Evolutionary conservation across 257 asterid genomes (phyloP).

Genomic region (Rauvolfia tetraphylla): DNA sequence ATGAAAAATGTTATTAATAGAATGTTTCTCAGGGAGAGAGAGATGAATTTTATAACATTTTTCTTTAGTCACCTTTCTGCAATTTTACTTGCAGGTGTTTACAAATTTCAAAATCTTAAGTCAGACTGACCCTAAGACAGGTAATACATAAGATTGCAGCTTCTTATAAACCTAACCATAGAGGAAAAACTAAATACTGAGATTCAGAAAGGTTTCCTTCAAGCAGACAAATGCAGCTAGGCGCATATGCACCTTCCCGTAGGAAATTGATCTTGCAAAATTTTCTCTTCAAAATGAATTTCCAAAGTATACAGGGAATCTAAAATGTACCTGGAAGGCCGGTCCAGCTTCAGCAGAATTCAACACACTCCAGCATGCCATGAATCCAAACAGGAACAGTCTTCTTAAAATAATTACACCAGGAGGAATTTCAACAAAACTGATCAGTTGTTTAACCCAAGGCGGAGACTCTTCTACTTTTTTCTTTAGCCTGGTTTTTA

Average conservation of each 20-base stretch:
- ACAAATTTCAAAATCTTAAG: not conserved
- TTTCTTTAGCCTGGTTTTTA: constrained; percentile 78
- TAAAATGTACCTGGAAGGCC: constrained; percentile 79
- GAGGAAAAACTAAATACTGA: not conserved
- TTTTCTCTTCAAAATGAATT: not conserved
- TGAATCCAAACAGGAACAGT: constrained; percentile 78
- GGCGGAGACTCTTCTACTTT: constrained; percentile 98
- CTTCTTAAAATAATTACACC: constrained; percentile 80
- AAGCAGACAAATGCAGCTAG: not conserved
- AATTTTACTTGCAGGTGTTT: not conserved
- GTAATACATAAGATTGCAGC: not conserved
- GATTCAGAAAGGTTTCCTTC: not conserved
- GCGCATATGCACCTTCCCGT: not conserved
- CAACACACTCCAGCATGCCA: constrained; percentile 98
- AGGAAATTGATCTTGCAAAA: not conserved
- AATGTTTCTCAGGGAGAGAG: not conserved
- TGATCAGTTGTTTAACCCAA: constrained; percentile 79
- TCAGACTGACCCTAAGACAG: not conserved
- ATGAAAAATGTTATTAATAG: not conserved
- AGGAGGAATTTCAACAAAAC: constrained; percentile 87
- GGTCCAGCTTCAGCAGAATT: constrained; percentile 98
- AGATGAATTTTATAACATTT: not conserved
- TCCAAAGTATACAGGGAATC: not conserved
- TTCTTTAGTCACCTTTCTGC: not conserved
- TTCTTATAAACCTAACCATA: not conserved